A percentile compares a stretch with the other conserved stretches of the same genome.
Conservation (phyloP, 306 rosid genomes). For the Citrullus colocynthis region DNA sequence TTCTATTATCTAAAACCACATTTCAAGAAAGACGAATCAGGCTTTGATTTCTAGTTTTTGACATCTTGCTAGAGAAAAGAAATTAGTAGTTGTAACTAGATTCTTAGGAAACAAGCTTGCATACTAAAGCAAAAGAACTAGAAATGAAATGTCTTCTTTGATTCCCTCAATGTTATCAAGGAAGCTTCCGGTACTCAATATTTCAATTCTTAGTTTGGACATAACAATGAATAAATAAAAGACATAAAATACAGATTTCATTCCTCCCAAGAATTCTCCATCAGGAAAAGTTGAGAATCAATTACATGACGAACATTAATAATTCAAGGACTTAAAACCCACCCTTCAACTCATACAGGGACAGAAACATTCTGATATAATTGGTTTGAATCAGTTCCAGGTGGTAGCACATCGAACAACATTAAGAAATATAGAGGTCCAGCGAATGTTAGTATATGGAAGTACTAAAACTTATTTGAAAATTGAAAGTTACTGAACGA, state of each 20-base stretch:
- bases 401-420: background rate
- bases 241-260: background rate
- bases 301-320: background rate
- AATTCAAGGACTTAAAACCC: background rate
- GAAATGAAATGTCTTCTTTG: background rate
- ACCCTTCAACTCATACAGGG: background rate
- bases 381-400: background rate
- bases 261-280: background rate
- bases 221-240: background rate
- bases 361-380: background rate
- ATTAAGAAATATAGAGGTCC: background rate
- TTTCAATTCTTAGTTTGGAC: background rate
- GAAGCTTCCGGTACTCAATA: background rate
- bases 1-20: background rate
- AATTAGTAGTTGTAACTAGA: too few species aligned
- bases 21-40: background rate
- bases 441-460: background rate
- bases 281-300: background rate
- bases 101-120: background rate
- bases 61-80: background rate
- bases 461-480: background rate
- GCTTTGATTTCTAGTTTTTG: background rate
- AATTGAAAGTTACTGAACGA: background rate
- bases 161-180: background rate
- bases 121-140: background rate